phyloP scores from a whole-genome alignment of 805 yeast genomes.

The Diddensiella santjacobensis region DNA sequence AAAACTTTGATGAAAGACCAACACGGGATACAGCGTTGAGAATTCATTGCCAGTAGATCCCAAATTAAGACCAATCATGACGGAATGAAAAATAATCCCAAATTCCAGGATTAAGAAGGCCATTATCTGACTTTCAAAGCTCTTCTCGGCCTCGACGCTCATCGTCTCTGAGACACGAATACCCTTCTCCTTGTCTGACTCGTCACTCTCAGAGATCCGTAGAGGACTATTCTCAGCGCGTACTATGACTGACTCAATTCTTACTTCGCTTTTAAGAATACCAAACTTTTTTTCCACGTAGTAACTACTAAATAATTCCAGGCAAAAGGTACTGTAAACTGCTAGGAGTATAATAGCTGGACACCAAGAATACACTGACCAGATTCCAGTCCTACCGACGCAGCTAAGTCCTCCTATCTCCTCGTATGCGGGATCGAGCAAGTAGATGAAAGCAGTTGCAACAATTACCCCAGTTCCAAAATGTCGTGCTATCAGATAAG shows the following conservation, averaged over 20 bases:
- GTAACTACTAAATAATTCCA: conserved; percentile 46
- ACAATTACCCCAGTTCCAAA: conserved; percentile 77
- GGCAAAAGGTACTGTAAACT: conserved; percentile 43
- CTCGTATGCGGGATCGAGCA: conserved; percentile 42
- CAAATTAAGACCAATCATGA: conserved; percentile 65
- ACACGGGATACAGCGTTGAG: conserved; percentile 56
- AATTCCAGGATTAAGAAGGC: conserved; percentile 61
- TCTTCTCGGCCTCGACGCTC: conserved; percentile 9
- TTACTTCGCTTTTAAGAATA: conserved; percentile 4
- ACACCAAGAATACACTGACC: conserved; percentile 53
- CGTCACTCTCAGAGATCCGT: conserved; percentile 9
- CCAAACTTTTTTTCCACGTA: conserved; percentile 40
- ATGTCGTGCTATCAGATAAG: conserved; percentile 38
- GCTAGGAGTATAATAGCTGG: conserved; percentile 51
- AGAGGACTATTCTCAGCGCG: no score
- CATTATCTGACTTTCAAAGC: conserved; percentile 35
- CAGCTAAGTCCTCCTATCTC: conserved; percentile 36
- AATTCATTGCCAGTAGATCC: conserved; percentile 66
- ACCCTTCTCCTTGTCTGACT: conserved; percentile 15
- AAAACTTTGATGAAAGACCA: conserved; percentile 71
- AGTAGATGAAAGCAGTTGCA: conserved; percentile 71
- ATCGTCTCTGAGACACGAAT: conserved; percentile 7
- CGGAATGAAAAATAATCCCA: conserved; percentile 72
- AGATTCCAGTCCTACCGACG: conserved; percentile 43
- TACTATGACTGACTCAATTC: conserved; percentile 18